Evolutionary conservation across 495 filamentous ascomycete genomes (phyloP).

Genomic region (Oleoguttula mirabilis): DNA sequence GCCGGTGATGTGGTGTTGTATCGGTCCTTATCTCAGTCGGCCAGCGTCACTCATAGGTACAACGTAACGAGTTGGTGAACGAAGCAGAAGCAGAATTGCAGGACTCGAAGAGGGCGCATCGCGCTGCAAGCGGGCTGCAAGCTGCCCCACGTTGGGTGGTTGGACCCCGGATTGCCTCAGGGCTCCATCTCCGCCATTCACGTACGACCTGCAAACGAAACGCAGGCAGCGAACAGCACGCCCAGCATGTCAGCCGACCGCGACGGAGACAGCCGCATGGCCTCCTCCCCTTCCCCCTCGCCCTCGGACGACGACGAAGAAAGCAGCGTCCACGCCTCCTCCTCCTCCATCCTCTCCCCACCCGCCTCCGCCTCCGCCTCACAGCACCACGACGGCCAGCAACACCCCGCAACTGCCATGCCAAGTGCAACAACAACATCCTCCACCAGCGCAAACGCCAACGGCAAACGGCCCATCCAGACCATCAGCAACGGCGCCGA

Average conservation of each 20-base stretch:
- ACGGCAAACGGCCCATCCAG: conserved; percentile 25
- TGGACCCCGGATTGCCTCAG: too few relatives aligned
- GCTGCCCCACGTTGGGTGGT: too few relatives aligned
- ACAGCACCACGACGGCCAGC: conserved; percentile 28
- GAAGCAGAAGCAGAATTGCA: too few relatives aligned
- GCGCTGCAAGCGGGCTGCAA: too few relatives aligned
- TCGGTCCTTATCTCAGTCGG: too few relatives aligned
- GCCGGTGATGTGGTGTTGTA: too few relatives aligned
- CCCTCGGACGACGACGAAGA: conserved; percentile 39
- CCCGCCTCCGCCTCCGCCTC: conserved; percentile 41
- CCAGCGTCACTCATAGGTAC: too few relatives aligned
- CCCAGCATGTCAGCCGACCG: conserved; percentile 9
- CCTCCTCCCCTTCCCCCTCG: conserved; percentile 36
- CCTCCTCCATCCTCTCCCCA: conserved; percentile 15
- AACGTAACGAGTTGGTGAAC: too few relatives aligned
- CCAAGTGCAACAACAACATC: conserved; percentile 19
- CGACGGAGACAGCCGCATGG: conserved; percentile 31
- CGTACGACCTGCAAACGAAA: too few relatives aligned
- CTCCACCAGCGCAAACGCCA: conserved; percentile 21
- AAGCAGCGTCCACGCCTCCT: conserved; percentile 17
- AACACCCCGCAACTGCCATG: too few relatives aligned
- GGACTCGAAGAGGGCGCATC: too few relatives aligned
- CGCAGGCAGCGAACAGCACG: not conserved
- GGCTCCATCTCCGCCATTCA: too few relatives aligned
- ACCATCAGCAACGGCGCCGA: conserved; percentile 17